phyloP scores from a whole-genome alignment of 176 grass and related monocot genomes.

The Puya raimondii region DNA sequence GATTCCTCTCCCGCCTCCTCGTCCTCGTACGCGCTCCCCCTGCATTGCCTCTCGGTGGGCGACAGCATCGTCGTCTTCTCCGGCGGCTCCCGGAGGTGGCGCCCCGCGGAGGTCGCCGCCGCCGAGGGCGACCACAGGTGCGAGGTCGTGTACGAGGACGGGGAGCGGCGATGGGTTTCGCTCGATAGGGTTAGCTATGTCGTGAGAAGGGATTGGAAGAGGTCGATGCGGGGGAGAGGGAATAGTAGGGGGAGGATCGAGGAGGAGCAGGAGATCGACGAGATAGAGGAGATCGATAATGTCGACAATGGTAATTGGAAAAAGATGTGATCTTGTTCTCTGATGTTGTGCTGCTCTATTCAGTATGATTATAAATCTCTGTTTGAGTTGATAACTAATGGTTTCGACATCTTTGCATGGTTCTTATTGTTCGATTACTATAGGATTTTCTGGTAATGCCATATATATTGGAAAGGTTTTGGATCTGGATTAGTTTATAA shows the following conservation, averaged over 20 bases:
- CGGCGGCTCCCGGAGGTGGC: background rate
- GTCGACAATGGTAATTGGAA: constrained; percentile 17
- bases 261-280: background rate
- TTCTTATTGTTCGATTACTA: no score
- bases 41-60: background rate
- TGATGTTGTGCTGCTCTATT: background rate
- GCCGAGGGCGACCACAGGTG: background rate
- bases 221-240: constrained; percentile 13
- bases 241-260: background rate
- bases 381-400: background rate
- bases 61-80: background rate
- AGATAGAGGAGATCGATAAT: background rate
- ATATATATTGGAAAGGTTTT: no score
- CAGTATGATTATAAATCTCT: background rate
- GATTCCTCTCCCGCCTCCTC: background rate
- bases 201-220: background rate
- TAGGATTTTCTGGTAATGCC: no score
- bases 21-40: background rate
- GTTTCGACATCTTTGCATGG: no score
- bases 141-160: background rate
- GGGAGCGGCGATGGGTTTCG: background rate
- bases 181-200: background rate
- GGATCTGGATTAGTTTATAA: no score
- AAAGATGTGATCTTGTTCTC: no score
- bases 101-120: background rate